phyloP scores from a whole-genome alignment of 2,329 filamentous ascomycete species.

The Aureobasidium sp. region DNA sequence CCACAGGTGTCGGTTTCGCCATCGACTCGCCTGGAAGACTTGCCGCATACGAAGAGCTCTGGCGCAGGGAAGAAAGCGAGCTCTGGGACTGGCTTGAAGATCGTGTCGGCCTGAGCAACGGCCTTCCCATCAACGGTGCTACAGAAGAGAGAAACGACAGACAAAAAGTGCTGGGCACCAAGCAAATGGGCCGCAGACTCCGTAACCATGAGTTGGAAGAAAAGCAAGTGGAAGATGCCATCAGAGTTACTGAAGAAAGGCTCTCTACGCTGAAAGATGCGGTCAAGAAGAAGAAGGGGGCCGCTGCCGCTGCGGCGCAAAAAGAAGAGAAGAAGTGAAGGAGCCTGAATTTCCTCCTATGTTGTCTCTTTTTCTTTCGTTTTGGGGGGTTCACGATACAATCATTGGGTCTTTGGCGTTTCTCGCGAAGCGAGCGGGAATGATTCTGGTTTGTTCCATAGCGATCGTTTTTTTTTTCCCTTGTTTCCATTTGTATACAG shows the following conservation, averaged over 20 bases:
- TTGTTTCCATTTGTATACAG: background rate
- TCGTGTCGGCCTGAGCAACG: constrained; percentile 61
- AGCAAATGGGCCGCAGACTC: constrained; percentile 20
- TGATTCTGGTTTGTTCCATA: background rate
- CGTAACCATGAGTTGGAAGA: constrained; percentile 44
- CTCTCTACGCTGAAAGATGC: constrained; percentile 67
- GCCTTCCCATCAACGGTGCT: constrained; percentile 18
- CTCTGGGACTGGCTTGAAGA: constrained; percentile 93
- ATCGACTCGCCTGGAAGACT: constrained; percentile 54
- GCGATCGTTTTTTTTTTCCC: background rate
- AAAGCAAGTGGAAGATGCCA: constrained; percentile 66
- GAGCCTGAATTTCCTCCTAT: background rate
- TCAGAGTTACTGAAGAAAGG: constrained; percentile 78
- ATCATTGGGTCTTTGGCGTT: background rate
- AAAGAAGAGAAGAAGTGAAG: background rate
- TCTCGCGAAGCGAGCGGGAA: background rate
- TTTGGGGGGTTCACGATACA: background rate
- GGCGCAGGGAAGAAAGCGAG: constrained; percentile 77
- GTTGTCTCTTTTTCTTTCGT: background rate
- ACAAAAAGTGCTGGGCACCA: constrained; percentile 22
- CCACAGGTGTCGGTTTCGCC: constrained; percentile 29
- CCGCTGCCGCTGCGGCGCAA: background rate
- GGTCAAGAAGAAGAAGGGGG: constrained; percentile 48
- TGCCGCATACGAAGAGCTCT: constrained; percentile 86
- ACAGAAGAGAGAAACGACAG: constrained; percentile 18